phyloP scores from a whole-genome alignment of 202 grass and related monocot genomes.

The Saccharum hybrid region DNA sequence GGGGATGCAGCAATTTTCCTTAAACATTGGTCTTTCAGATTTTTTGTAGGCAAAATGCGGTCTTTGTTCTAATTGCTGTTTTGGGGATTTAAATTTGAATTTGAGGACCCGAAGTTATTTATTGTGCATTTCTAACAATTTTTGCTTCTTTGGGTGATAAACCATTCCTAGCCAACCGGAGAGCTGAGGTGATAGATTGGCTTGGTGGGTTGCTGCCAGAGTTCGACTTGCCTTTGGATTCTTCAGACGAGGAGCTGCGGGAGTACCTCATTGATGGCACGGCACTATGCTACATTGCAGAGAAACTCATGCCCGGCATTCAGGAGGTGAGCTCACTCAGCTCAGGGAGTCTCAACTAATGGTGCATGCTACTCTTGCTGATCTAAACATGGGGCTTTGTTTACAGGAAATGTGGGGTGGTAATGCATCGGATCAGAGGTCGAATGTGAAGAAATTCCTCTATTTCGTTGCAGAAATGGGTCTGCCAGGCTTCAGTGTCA shows the following conservation, averaged over 20 bases:
- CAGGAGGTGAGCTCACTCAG: slow-evolving; percentile 57
- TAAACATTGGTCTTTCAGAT: neutral
- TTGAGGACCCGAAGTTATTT: slow-evolving; percentile 23
- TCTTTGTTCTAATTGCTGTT: neutral
- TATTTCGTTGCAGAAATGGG: slow-evolving; percentile 79
- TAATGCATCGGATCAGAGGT: slow-evolving; percentile 63
- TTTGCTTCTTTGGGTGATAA: slow-evolving; percentile 28
- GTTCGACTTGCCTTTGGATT: slow-evolving; percentile 75
- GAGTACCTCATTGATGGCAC: slow-evolving; percentile 78
- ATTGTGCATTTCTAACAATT: slow-evolving; percentile 44
- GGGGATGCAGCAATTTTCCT: slow-evolving; percentile 2
- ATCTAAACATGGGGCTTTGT: slow-evolving; percentile 29
- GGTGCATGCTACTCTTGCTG: slow-evolving; percentile 24
- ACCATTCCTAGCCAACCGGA: slow-evolving; percentile 60
- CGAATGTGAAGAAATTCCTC: slow-evolving; percentile 89
- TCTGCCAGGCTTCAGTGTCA: slow-evolving; percentile 74
- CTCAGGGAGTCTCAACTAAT: slow-evolving; percentile 24
- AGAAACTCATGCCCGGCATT: slow-evolving; percentile 68
- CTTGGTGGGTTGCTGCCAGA: slow-evolving; percentile 70
- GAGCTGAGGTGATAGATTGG: slow-evolving; percentile 81
- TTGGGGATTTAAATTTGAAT: slow-evolving; percentile 2
- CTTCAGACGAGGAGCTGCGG: slow-evolving; percentile 85
- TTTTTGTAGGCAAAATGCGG: slow-evolving; percentile 4
- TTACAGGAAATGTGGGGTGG: slow-evolving; percentile 64
- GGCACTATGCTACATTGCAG: slow-evolving; percentile 66